Evolutionary conservation across 768 basidiomycete genomes (phyloP), one percentile per base, ranked within the genome.

Genomic region (Austroboletus eburneus): DNA sequence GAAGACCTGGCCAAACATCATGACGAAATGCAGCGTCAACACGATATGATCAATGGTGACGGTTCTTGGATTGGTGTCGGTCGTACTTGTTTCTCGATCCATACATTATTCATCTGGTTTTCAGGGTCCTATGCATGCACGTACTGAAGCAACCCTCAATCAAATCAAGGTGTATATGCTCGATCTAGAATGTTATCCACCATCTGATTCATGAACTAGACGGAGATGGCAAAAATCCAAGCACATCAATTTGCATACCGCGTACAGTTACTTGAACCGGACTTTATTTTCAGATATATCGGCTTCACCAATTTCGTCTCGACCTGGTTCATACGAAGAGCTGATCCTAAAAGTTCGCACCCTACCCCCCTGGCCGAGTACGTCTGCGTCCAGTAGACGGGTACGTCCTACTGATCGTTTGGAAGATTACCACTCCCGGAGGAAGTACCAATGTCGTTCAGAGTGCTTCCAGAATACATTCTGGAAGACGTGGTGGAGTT

Each of bases 401-500:
- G 18, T 10, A 35, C 18, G 25, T 32, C 22, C 44, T 33, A 21
- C 39, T 55, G 42, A 61, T 10, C 8, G 3, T 50, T 40, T 42
- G 36, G n/a, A 55, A 95, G 91, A 30, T 68, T 98, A 24, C 93
- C 94, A 0, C 71, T 99, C 16, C 88, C 92, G 0, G 72, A 80
- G 45, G 88, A 93, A 42, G 85, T 94, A 7, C 92, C 94, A 0
- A 76, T 84, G 67, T 72, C 78, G 0, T 97, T 97, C 75, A 76
- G 85, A 24, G 83, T 88, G 44, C 75, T 98, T 23, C 96, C 96
- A 1, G 96, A 99, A 64, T 95, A 93, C 61, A 78, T 96, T 13
- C 66, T 97, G 34, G 96, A 98, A 62, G 95, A 97, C 61, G 80
- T 97, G 6, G 85, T 92, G 1, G 92, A 95, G 48, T 94, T 89